These are phyloP conservation scores for Wickerhamomyces rabaulensis DNA, from an alignment of 805 yeast genomes.

Conservation along the genomic window DNA sequence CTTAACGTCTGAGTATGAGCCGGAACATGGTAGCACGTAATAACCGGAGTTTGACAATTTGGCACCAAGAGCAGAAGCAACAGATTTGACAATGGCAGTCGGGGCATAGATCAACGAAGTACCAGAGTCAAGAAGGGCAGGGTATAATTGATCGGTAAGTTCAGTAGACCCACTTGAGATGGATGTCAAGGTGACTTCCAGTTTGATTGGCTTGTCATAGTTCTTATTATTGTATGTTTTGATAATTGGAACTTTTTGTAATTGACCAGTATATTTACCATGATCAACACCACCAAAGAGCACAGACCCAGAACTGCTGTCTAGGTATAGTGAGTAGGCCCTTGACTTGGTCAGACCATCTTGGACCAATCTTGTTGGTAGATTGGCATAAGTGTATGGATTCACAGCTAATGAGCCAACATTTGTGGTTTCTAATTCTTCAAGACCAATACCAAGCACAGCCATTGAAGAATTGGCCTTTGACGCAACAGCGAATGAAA, in stretches of 20 bases:
- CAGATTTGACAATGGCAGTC: slow-evolving; percentile 23
- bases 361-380: slow-evolving; percentile 55
- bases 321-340: slow-evolving; percentile 59
- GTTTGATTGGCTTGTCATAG: slow-evolving; percentile 34
- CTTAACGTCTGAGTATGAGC: slow-evolving; percentile 17
- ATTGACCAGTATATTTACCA: slow-evolving; percentile 49
- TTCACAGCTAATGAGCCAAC: slow-evolving; percentile 22
- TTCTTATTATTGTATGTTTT: slow-evolving; percentile 23
- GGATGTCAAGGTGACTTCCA: slow-evolving; percentile 39
- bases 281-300: slow-evolving; percentile 72
- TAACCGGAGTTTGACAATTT: slow-evolving; percentile 33
- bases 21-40: slow-evolving; percentile 41
- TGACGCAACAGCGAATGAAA: slow-evolving; percentile 74
- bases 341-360: slow-evolving; percentile 51
- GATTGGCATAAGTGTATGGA: slow-evolving; percentile 49
- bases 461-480: slow-evolving; percentile 57
- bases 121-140: slow-evolving; percentile 41
- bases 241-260: slow-evolving; percentile 42
- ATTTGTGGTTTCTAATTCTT: slow-evolving; percentile 61
- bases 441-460: slow-evolving; percentile 69
- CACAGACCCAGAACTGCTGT: slow-evolving; percentile 44
- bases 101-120: slow-evolving; percentile 43
- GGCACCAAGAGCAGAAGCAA: slow-evolving; percentile 39
- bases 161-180: slow-evolving; percentile 1
- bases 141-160: slow-evolving; percentile 3